These are phyloP conservation scores for Echeveria elegans DNA, from an alignment of 164 flowering plant species.

Conservation along the genomic window DNA sequence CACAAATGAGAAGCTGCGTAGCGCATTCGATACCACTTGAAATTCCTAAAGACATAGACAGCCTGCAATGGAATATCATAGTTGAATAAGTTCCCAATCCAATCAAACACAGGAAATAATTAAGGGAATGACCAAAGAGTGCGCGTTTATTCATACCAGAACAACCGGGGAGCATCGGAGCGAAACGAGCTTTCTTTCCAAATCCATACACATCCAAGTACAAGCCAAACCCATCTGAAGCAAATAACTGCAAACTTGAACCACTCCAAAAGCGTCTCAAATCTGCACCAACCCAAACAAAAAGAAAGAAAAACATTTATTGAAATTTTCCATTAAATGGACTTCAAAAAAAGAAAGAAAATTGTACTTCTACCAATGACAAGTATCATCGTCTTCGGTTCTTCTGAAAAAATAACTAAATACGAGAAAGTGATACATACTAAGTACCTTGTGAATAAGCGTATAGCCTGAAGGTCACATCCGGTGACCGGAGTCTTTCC, in stretches of 20 bases:
- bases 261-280: neutral
- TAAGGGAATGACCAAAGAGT: neutral
- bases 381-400: too few species aligned
- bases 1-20: neutral
- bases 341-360: neutral
- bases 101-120: neutral
- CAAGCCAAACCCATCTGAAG: neutral
- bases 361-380: too few species aligned
- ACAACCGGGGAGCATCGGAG: neutral
- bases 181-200: neutral
- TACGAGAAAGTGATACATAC: neutral
- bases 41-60: neutral
- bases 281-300: neutral
- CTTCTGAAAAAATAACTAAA: neutral
- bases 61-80: neutral
- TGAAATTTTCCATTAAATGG: neutral
- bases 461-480: neutral
- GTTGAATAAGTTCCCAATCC: neutral
- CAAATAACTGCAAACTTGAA: neutral
- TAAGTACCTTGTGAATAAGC: neutral
- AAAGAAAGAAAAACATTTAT: neutral
- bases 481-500: neutral
- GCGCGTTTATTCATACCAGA: neutral
- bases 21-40: neutral
- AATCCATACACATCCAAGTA: neutral